Base-by-base conservation (phyloP, 371 early-diverging fungal genomes). In the Mucor sp. region DNA sequence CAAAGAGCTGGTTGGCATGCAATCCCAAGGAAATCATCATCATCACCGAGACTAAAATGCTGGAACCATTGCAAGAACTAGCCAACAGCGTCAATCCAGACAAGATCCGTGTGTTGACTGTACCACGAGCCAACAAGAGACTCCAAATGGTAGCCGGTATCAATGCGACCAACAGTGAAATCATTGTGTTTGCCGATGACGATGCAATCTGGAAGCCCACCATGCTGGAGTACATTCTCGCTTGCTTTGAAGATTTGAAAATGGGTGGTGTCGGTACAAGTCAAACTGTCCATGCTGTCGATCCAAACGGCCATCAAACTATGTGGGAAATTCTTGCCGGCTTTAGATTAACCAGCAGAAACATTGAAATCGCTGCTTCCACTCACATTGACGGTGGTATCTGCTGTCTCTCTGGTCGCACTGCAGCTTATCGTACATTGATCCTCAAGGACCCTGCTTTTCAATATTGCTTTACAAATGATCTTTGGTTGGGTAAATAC, bases 241-340 rank as follows among this genome's bases (percentile, higher is more conserved):
- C 92, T 6, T 90, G 91, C 30, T 91, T 91, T 76, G 92, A 91
- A 66, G 90, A 91, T 65, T 78, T 82, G 37, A 81, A 84, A 44
- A 87, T 91, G 81, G 92, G 92, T 25, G 92, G 91, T 27, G 91
- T 91, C 1, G 90, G 91, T 7, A 91, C 92, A n/a, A 87, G 87
- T 7, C 92, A 91, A 58, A 72, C 74, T 3, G 83, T 82, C 6
- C 76, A 80, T 66, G 81, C 85, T 4, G 86, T 89, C 7, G 78
- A 86, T n/a, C 79, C 85, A 8, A 81, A 80, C 17, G 82, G 82
- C 9, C 82, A 84, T 27, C 87, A 87, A 75, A 87, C 92, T 0
- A 74, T 90, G 3, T 91, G 92, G 92, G 91, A 91, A 62, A 87
- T 90, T 25, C 72, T 91, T 7, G 89, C 92, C 3, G 91, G 90